Evolutionary conservation across 352 stramenopile species (phyloP).

Genomic region (Pythium vanterpoolii): DNA sequence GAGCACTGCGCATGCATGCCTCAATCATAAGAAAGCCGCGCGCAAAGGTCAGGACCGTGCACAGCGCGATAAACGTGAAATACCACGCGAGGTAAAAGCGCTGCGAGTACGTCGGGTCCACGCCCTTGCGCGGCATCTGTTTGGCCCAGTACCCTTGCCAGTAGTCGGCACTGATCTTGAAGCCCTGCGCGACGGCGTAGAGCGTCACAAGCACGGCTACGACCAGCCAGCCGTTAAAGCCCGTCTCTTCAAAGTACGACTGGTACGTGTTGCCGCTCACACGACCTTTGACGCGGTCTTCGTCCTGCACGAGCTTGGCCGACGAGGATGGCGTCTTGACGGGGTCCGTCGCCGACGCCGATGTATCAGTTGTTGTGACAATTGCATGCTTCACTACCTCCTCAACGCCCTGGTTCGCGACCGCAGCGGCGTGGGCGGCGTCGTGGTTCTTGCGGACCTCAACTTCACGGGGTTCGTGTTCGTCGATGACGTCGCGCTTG

Average conservation of each 20-base stretch:
- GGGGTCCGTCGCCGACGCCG: neutral
- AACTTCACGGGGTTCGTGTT: conserved; percentile 13
- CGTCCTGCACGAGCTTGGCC: conserved; percentile 27
- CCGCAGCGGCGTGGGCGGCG: conserved; percentile 5
- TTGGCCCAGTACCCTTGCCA: conserved; percentile 30
- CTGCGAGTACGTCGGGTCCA: conserved; percentile 22
- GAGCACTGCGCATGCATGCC: conserved; percentile 42
- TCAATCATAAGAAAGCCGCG: conserved; percentile 45
- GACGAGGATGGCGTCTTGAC: neutral
- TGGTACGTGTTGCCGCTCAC: conserved; percentile 29
- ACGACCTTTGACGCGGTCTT: conserved; percentile 28
- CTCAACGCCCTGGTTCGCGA: neutral
- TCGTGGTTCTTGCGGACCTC: conserved; percentile 20
- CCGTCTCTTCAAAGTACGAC: conserved; percentile 31
- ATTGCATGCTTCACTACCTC: neutral
- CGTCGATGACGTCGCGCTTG: conserved; percentile 1
- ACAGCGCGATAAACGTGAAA: conserved; percentile 30
- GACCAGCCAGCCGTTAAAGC: conserved; percentile 25
- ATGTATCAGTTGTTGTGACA: neutral
- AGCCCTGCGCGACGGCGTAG: conserved; percentile 16
- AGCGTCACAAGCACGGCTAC: conserved; percentile 17
- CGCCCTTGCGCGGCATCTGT: conserved; percentile 20
- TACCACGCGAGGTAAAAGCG: conserved; percentile 35
- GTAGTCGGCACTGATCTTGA: conserved; percentile 22
- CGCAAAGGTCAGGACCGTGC: conserved; percentile 33